These are phyloP conservation scores for Quaeritorhiza haematococci DNA, from an alignment of 371 early-diverging fungal species.

Conservation along the genomic window DNA sequence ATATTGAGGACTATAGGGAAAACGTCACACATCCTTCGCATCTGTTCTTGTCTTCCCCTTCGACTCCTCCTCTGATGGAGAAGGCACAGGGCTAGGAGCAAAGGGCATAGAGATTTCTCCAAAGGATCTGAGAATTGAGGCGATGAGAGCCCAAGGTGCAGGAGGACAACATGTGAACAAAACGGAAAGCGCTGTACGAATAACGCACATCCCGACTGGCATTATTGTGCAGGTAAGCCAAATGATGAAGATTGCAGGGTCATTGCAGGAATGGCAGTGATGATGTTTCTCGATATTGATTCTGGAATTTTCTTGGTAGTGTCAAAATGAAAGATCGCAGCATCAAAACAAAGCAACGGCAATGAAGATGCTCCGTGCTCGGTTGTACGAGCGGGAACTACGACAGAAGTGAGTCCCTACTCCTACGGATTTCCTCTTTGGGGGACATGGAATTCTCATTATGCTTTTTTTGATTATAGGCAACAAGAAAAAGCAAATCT, in stretches of 20 bases:
- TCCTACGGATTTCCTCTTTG: not conserved
- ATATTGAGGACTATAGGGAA: slow-evolving; percentile 5
- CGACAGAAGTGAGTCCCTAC: slow-evolving; percentile 20
- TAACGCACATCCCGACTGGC: slow-evolving; percentile 90
- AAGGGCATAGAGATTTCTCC: slow-evolving; percentile 27
- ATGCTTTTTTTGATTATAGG: slow-evolving; percentile 1
- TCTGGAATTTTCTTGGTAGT: slow-evolving; percentile 12
- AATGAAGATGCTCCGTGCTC: slow-evolving; percentile 72
- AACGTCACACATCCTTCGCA: slow-evolving; percentile 52
- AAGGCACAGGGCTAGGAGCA: too few species aligned
- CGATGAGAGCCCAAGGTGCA: slow-evolving; percentile 44
- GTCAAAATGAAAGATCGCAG: slow-evolving; percentile 87
- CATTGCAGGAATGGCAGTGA: not conserved
- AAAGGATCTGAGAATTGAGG: slow-evolving; percentile 37
- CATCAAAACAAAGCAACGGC: slow-evolving; percentile 86
- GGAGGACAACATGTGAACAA: slow-evolving; percentile 84
- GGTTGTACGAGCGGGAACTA: slow-evolving; percentile 72
- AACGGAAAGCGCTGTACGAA: slow-evolving; percentile 90
- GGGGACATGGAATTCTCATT: not conserved
- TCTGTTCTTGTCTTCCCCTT: slow-evolving; percentile 41
- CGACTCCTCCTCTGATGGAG: slow-evolving; percentile 20
- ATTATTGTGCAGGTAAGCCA: slow-evolving; percentile 66
- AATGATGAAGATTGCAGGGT: not conserved
- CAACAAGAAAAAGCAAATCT: slow-evolving; percentile 26
- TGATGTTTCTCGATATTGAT: not conserved